Evolutionary conservation across 73 alveolate species (phyloP), one percentile per base, ranked within the genome.

Genomic region (Stentor roeselii): DNA sequence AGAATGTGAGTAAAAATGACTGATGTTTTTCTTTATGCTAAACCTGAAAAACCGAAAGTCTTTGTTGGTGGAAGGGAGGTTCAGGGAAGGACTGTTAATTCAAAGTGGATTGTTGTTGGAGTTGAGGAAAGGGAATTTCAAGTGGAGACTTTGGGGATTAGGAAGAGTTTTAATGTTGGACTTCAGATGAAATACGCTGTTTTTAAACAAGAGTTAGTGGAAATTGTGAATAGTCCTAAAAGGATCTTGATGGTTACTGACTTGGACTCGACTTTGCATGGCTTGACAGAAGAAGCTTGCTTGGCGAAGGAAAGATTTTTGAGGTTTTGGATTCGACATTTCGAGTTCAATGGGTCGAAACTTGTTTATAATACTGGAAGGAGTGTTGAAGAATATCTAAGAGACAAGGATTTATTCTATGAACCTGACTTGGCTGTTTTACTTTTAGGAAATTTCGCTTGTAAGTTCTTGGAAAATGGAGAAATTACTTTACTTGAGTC

Each of bases 291-390:
- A 21, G 80, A 67, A 1, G 80, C 50, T 30, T 11, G 14, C 21
- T 14, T 11, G 27, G n/a, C 80, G 34, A 36, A 21, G 21, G 34
- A 67, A 67, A 34, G 34, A 67, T 67, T 67, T 32, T 27, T 21
- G 27, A 67, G 34, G 27, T 67, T 67, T 67, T 67, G 80, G 37
- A 67, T 67, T 67, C 37, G 27, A 34, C n/a, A 67, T 67, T 32
- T 21, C 34, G n/a, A 67, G 11, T 67, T 67, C 41, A 67, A 67
- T 67, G 80, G 80, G 34, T 67, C 80, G 27, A 67, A 1, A n/a
- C 80, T 67, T 30, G 80, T 67, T 34, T 67, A 67, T 67, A 34
- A 67, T 2, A 67, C 80, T 27, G 80, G 80, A 21, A 21, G 80
- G 34, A 30, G 50, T 21, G 21, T 67, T n/a, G 41, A 67, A 15